Percentiles rank a stretch among this genome's conserved stretches.
Conservation (phyloP, 257 asterid species). For the Nemophila menziesii region DNA sequence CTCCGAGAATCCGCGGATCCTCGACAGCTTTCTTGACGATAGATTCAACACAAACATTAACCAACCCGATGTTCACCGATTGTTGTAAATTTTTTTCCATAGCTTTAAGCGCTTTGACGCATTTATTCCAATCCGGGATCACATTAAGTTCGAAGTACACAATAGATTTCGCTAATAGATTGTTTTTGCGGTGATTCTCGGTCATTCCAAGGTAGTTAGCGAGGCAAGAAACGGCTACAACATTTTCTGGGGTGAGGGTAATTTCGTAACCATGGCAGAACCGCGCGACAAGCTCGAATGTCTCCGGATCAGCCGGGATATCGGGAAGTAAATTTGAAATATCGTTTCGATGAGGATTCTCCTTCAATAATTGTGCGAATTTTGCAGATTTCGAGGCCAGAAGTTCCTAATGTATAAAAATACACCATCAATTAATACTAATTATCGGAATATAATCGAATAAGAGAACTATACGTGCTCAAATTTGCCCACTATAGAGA, state of each 20-base stretch:
- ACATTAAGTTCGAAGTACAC: slow-evolving; percentile 30
- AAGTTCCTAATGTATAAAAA: slow-evolving; percentile 30
- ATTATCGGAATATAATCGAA: no score
- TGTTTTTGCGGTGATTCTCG: slow-evolving; percentile 39
- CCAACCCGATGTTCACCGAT: slow-evolving; percentile 36
- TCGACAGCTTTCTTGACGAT: slow-evolving; percentile 30
- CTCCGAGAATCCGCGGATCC: slow-evolving; percentile 56
- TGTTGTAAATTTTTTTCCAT: slow-evolving; percentile 42
- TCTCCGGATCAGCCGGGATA: slow-evolving; percentile 46
- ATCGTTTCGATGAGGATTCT: slow-evolving; percentile 34
- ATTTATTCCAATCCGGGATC: slow-evolving; percentile 55
- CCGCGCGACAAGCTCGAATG: slow-evolving; percentile 57
- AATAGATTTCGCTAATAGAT: slow-evolving; percentile 35
- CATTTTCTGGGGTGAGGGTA: slow-evolving; percentile 43
- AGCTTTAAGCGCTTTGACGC: slow-evolving; percentile 42
- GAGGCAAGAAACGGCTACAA: slow-evolving; percentile 36
- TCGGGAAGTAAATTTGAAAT: slow-evolving; percentile 34
- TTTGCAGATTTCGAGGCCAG: slow-evolving; percentile 50
- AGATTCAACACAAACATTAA: slow-evolving; percentile 42
- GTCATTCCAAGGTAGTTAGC: slow-evolving; percentile 76
- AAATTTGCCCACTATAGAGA: not conserved
- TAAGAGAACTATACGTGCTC: no score
- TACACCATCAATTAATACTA: not conserved
- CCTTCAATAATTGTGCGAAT: slow-evolving; percentile 28
- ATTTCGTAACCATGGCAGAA: slow-evolving; percentile 68